These are phyloP conservation scores for Saksenaea oblongispora DNA, from an alignment of 371 early-diverging fungal genomes.

Conservation along the genomic window DNA sequence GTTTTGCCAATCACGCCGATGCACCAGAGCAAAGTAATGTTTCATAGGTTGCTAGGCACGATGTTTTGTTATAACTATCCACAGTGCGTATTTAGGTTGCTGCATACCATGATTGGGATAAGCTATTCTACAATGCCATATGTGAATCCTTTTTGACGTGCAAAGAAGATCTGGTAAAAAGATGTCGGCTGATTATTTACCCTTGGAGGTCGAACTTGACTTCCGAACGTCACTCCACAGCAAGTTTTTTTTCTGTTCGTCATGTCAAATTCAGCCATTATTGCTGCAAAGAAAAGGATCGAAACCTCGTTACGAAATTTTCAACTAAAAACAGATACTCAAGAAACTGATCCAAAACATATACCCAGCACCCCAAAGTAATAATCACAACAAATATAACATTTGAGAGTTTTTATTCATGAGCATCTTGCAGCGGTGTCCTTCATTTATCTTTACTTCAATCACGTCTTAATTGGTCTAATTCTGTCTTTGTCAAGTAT, in stretches of 20 bases:
- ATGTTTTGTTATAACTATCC: too few relatives aligned
- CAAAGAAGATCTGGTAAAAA: too few relatives aligned
- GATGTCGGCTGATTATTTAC: too few relatives aligned
- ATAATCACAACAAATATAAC: background rate
- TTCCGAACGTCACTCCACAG: background rate
- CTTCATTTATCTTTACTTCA: conserved; percentile 43
- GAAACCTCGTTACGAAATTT: conserved; percentile 27
- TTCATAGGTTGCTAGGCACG: too few relatives aligned
- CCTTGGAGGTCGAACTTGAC: too few relatives aligned
- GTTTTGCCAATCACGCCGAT: too few relatives aligned
- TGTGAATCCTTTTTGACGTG: too few relatives aligned
- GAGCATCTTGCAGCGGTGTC: conserved; percentile 17
- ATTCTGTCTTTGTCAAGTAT: conserved; percentile 37
- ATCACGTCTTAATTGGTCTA: conserved; percentile 48
- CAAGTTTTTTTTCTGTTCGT: background rate
- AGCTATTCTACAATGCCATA: too few relatives aligned
- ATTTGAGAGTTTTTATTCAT: background rate
- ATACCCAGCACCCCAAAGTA: conserved; percentile 16
- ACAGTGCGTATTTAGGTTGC: too few relatives aligned
- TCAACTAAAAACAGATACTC: conserved; percentile 16
- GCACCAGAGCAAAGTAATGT: too few relatives aligned
- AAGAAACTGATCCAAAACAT: conserved; percentile 4
- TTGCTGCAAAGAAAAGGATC: conserved; percentile 34
- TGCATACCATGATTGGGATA: too few relatives aligned
- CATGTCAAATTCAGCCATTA: conserved; percentile 39